Evolutionary conservation across 805 yeast species (phyloP).

Genomic region (Pichia phayaonensis): DNA sequence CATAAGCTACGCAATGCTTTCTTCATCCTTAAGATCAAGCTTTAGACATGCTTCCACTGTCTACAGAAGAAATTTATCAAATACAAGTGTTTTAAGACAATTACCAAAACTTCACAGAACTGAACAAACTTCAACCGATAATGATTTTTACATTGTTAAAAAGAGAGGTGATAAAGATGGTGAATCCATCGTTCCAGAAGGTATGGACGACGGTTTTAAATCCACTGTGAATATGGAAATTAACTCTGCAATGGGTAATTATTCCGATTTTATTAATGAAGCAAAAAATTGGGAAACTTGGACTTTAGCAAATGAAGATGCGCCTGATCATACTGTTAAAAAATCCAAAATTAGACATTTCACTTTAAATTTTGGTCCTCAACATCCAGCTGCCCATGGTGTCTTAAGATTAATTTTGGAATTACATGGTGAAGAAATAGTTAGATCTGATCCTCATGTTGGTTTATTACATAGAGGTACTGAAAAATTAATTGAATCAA

Average conservation of each 20-base stretch:
- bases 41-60: conserved; percentile 2
- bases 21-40: conserved; percentile 9
- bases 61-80: conserved; percentile 5
- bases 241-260: conserved; percentile 37
- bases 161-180: conserved; percentile 24
- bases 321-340: conserved; percentile 30
- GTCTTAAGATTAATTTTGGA: conserved; percentile 81
- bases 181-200: conserved; percentile 14
- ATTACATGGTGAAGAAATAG: conserved; percentile 81
- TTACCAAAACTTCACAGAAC: conserved; percentile 14
- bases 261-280: conserved; percentile 28
- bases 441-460: conserved; percentile 83
- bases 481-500: conserved; percentile 73
- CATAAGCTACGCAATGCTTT: conserved; percentile 7
- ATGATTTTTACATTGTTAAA: conserved; percentile 25
- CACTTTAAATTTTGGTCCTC: conserved; percentile 88
- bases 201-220: conserved; percentile 18
- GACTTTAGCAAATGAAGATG: conserved; percentile 29
- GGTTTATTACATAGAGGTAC: conserved; percentile 86
- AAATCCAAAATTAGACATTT: conserved; percentile 68
- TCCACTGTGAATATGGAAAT: conserved; percentile 26
- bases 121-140: conserved; percentile 22
- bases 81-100: conserved; percentile 6
- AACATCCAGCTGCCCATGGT: conserved; percentile 94
- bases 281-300: conserved; percentile 30